Evolutionary conservation across 2,329 filamentous ascomycete genomes (phyloP), one percentile per base, ranked within the genome.

Genomic region (Penicillium sp.): DNA sequence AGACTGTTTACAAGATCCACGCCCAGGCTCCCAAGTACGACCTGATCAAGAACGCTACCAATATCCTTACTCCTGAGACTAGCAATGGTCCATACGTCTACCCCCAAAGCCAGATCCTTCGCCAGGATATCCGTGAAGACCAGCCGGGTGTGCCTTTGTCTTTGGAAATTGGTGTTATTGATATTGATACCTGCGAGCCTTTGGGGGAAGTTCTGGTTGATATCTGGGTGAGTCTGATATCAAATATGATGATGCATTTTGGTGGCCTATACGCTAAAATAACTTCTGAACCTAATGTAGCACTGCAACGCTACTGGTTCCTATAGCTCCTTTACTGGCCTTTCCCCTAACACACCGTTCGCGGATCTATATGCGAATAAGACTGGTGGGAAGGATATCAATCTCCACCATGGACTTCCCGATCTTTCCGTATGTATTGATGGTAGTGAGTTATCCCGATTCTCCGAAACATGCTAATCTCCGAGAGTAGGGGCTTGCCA

Each of bases 301-400:
- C 69, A 74, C 42, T 76, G 74, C 66, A 78, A 78, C 57, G 67
- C 73, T 19, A 76, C 72, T 0, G 75, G 76, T 10, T 65, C 61
- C 7, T 78, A 78, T 64, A 72, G 34, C 10, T 38, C 34, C 27
- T 47, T 47, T 34, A 65, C 60, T 1, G 54, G 49, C 1, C 53
- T 68, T 3, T 64, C 61, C 13, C 70, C 70, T 0, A 68, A 73
- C 32, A 72, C 64, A 1, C 45, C 51, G 0, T 72, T 70, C 32
- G 7, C 14, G 10, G 32, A 34, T 4, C 11, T 34, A 1, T 34
- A 34, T 14, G 11, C 11, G 5, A 10, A 34, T 3, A 34, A 34
- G 10, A 13, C 32, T 10, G 32, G 13, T 14, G 32, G 13, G 6
- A 14, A 34, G 32, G 32, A 13, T 13, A 5, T 34, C 13, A 13